A percentile compares a stretch with the other conserved stretches of the same genome.
Evolutionary conservation across 257 asterid genomes (phyloP).

Genomic region (Ehretia macrophylla): DNA sequence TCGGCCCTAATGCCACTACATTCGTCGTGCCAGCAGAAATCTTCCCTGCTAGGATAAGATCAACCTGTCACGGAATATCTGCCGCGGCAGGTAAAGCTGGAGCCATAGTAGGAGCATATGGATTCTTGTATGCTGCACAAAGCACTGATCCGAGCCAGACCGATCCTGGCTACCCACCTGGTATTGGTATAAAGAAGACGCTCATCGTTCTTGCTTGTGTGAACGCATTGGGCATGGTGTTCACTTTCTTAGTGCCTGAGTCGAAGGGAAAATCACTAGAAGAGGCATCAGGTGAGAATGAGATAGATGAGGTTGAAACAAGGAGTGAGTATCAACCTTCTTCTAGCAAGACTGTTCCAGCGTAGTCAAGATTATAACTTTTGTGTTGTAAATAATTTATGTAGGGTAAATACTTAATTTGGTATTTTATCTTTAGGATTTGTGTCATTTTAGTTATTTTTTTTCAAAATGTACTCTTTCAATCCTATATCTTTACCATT

Average conservation of each 20-base stretch:
- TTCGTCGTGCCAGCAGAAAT: conserved; percentile 22
- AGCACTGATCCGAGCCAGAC: neutral
- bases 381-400: neutral
- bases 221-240: conserved; percentile 15
- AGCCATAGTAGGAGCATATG: conserved; percentile 22
- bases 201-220: conserved; percentile 24
- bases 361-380: neutral
- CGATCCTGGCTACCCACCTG: conserved; percentile 20
- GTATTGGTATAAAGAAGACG: conserved; percentile 17
- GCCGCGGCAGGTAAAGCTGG: conserved; percentile 29
- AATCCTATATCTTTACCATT: no score
- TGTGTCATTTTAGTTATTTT: no score
- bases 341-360: conserved; percentile 17
- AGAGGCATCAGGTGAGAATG: conserved; percentile 23
- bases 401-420: neutral
- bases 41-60: conserved; percentile 17
- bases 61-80: conserved; percentile 15
- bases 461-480: no score
- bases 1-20: conserved; percentile 19
- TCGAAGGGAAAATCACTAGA: conserved; percentile 20
- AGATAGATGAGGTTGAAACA: conserved; percentile 1
- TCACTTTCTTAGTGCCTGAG: conserved; percentile 25
- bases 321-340: neutral
- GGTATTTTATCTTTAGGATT: no score
- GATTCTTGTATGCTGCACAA: conserved; percentile 23